Conservation (phyloP, 2,329 filamentous ascomycete species). For the Calonectria montana region DNA sequence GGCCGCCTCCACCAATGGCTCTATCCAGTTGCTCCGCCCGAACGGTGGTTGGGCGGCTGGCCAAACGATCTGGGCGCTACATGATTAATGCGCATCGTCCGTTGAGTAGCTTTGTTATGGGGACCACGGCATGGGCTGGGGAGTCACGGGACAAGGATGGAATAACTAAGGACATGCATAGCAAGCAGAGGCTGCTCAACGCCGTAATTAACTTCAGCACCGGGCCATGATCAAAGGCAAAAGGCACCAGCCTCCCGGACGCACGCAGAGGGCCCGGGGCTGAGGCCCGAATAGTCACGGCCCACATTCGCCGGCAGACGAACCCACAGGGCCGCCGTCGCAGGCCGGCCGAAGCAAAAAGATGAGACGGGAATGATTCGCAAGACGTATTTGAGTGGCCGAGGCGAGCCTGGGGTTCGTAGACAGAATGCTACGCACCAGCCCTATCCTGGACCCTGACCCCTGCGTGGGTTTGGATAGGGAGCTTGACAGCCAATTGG, state of each 20-base stretch:
- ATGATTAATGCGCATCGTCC: conserved; percentile 16
- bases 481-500: conserved; percentile 35
- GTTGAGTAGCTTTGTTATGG: conserved; percentile 5
- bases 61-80: conserved; percentile 18
- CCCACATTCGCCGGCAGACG: conserved; percentile 4
- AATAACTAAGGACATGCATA: neutral
- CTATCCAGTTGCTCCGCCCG: neutral
- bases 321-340: conserved; percentile 29
- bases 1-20: neutral
- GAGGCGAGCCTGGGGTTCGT: conserved; percentile 5
- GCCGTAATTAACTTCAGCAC: neutral
- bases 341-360: conserved; percentile 26
- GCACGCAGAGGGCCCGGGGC: neutral
- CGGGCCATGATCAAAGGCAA: neutral
- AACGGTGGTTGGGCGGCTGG: conserved; percentile 17
- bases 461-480: conserved; percentile 12
- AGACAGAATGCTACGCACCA: conserved; percentile 13
- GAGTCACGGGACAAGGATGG: neutral
- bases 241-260: neutral
- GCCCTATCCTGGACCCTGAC: conserved; percentile 27
- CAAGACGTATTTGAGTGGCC: conserved; percentile 3
- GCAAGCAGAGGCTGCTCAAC: neutral
- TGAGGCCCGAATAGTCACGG: conserved; percentile 6
- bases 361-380: conserved; percentile 16
- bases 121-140: neutral